Base-by-base conservation (phyloP, 805 yeast species). In the Kazachstania africana region DNA sequence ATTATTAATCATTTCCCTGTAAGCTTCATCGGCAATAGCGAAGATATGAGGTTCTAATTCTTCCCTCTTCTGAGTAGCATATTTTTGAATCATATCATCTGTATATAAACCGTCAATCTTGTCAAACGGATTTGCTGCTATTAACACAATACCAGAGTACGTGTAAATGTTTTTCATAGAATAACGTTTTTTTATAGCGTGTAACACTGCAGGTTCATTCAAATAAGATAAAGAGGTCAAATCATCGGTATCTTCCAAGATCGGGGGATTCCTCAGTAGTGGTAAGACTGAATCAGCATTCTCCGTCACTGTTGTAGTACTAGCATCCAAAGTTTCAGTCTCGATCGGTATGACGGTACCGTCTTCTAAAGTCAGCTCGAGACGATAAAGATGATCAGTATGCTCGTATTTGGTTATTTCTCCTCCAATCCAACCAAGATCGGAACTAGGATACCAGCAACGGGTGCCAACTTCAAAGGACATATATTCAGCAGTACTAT, bases 11-110 rank as follows among this genome's bases (percentile, higher is more conserved):
- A 88, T 91, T 56, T 94, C 80, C 48, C 94, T 70, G 54, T 85
- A 87, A 4, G 98, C 96, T 47, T 91, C 96, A 55, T 87, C 96
- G 15, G 98, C 97, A 49, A 88, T 88, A 29, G 96, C 95, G 58
- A 88, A 88, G 51, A 88, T 65, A 65, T 88, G 98, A 2, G 98
- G 98, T 47, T 87, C 97, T 39, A 85, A 70, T 51, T 87, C 96
- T 18, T 95, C 97, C 50, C 95, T 70, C 49, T 78, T 73, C 4
- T 26, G 19, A 49, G 78, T 81, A 9, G 95, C 82, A 53, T 88
- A 88, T 13, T 94, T 87, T 56, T 85, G 94, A 34, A 88, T 84
- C 55, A 87, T 81, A 44, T 87, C 94, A 26, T 79, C 80, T 5
- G 94, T 77, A 56, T 88, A 88, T 26, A 88, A 65, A 46, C 82